Evolutionary conservation across 2,329 filamentous ascomycete genomes (phyloP).

Genomic region (Stemphylium beticola): DNA sequence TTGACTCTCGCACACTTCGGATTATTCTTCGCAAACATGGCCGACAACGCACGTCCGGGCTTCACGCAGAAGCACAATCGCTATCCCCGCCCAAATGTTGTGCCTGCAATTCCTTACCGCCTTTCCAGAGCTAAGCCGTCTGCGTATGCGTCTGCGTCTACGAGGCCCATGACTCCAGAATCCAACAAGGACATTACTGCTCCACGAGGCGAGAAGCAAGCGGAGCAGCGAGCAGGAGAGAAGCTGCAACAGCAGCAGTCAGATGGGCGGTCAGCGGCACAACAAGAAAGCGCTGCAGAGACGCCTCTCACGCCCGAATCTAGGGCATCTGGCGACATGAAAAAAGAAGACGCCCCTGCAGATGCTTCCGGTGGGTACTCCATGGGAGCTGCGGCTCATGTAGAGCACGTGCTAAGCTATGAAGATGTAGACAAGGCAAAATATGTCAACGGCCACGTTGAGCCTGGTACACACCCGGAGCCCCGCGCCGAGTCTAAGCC

Average conservation of each 20-base stretch:
- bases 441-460: constrained; percentile 7
- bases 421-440: constrained; percentile 2
- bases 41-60: constrained; percentile 31
- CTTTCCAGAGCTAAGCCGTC: constrained; percentile 36
- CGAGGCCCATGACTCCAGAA: constrained; percentile 37
- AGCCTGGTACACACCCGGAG: constrained; percentile 9
- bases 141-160: constrained; percentile 2
- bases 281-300: constrained; percentile 16
- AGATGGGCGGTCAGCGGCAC: constrained; percentile 20
- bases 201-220: constrained; percentile 16
- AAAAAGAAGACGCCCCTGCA: constrained; percentile 20
- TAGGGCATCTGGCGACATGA: constrained; percentile 20
- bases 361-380: constrained; percentile 29
- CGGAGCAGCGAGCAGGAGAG: constrained; percentile 19
- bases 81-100: constrained; percentile 41
- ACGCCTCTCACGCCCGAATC: constrained; percentile 41
- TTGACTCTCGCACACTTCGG: constrained; percentile 1
- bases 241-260: constrained; percentile 19
- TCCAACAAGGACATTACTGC: constrained; percentile 25
- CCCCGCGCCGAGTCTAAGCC: constrained; percentile 21
- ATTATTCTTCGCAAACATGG: constrained; percentile 9
- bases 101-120: constrained; percentile 48
- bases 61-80: constrained; percentile 34
- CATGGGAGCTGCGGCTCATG: not conserved
- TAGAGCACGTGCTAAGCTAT: constrained; percentile 1